Evolutionary conservation across 352 stramenopile genomes (phyloP), one percentile per base, ranked within the genome.

Genomic region (Phytophthora cryptogea): DNA sequence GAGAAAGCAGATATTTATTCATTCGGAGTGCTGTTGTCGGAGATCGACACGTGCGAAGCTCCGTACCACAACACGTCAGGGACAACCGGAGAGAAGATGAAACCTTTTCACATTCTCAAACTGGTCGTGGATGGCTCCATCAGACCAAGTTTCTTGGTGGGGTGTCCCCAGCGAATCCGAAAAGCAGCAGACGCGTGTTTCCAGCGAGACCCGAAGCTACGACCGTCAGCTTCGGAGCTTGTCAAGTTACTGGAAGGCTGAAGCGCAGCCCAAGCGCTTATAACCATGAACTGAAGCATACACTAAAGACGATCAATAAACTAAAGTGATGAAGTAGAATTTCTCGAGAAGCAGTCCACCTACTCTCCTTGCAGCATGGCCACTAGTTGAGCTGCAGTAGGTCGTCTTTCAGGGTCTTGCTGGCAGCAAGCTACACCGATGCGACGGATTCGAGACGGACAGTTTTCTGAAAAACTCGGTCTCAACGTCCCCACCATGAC

Each of bases 1-100:
- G 72, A 86, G 51, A 78, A 80, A 41, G 73, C 80, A 39, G 83
- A 92, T 70, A 84, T 92, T 55, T 92, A 90, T 72, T 84, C 75
- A 41, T 89, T 89, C 60, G 83, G 81, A 47, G 74, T 89, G 33
- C 44, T 86, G 44, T 36, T 86, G 5, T 61, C 70, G 6, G 76
- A 86, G 54, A 31, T 86, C 27, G 76, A 86, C 52, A 86, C 76
- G 10, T 59, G 68, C 35, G 41, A 61, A 36, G 51, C 59, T 7
- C 76, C 76, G 35, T 86, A 67, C 46, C 42, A 68, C 45, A 53
- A 64, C 52, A 45, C 39, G 0, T 45, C 63, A 9, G 54, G 55
- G 33, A 6, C 46, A 1, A 70, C 59, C 13, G 54, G 63, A 2
- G 49, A 59, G 27, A 63, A 59, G 43, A 63, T 84, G 63, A 76